Evolutionary conservation across 495 filamentous ascomycete genomes (phyloP), one percentile per base, ranked within the genome.

Genomic region (Hypoxylon rickii): DNA sequence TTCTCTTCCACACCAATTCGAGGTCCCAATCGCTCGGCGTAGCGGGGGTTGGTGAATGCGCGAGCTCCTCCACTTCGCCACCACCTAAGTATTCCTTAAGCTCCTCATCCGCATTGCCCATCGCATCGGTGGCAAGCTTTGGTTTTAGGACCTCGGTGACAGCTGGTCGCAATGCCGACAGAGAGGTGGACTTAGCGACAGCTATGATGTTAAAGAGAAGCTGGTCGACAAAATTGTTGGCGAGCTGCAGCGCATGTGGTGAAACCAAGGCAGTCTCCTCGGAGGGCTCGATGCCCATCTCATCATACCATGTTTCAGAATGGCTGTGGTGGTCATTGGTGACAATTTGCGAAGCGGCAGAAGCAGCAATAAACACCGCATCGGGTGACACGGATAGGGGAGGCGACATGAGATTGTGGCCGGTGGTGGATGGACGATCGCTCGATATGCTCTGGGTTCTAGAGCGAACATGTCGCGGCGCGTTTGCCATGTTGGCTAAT

Each of bases 191-290:
- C 55, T 89, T 88, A 2, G 94, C 84, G 11, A 83, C 73, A 16
- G 84, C 82, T 10, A 99, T 83, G 57, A 97, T 87, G 64, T 88
- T 92, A 76, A 89, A 96, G 2, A 99, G 77, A 1, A 97, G 77
- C 61, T 96, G 90, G 66, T 99, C 95, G 42, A 99, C 83, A 71
- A 99, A 97, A 45, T 84, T 82, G 68, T 99, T 99, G 70, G 97
- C 79, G 3, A 95, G 81, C 24, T 81, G 79, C 41, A 99, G 76
- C 1, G 94, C 90, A 15, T 78, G 81, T 6, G 83, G 80, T 39
- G 90, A 87, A 19, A 96, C 89, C 44, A 86, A 70, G n/a, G 89
- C 89, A 12, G 83, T 80, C 49, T 84, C 83, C 44, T 79, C 79
- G 11, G 81, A 80, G 3, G 83, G 82, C 48, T 86, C 80, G 21